phyloP scores from a whole-genome alignment of 441 rosid genomes.

The Mallotus japonicus region DNA sequence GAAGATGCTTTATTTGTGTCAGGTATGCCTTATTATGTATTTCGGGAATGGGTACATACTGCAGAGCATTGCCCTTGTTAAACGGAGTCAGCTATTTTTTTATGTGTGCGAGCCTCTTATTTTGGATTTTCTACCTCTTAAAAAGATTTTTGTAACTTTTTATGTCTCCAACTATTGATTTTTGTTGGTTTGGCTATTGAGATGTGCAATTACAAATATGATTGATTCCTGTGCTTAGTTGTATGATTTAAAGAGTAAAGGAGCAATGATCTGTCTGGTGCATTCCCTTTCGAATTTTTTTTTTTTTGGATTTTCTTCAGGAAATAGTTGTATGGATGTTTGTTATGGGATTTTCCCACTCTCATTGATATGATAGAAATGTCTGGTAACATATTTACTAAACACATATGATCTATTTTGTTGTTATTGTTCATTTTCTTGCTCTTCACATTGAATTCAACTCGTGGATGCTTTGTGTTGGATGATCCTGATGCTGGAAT shows the following conservation, averaged over 20 bases:
- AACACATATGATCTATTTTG: background rate
- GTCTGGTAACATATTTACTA: background rate
- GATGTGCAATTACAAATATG: background rate
- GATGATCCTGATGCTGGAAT: background rate
- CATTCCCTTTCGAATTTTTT: too few species aligned
- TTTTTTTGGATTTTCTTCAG: too few species aligned
- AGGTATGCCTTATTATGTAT: too few species aligned
- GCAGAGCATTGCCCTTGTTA: background rate
- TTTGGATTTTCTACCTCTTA: background rate
- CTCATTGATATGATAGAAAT: too few species aligned
- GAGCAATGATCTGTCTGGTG: background rate
- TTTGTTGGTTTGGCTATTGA: background rate
- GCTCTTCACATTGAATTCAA: background rate
- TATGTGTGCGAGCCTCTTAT: too few species aligned
- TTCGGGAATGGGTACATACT: background rate
- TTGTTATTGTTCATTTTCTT: background rate
- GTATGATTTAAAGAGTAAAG: background rate
- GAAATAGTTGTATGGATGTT: too few species aligned
- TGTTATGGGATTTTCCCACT: too few species aligned
- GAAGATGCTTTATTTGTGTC: too few species aligned
- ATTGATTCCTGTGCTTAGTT: background rate
- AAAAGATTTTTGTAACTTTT: background rate
- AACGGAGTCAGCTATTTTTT: background rate
- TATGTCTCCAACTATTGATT: background rate
- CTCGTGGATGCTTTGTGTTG: background rate